Percentiles rank a stretch among this genome's conserved stretches.
phyloP scores from a whole-genome alignment of 148 eudicot species.

The Talinum fruticosum region DNA sequence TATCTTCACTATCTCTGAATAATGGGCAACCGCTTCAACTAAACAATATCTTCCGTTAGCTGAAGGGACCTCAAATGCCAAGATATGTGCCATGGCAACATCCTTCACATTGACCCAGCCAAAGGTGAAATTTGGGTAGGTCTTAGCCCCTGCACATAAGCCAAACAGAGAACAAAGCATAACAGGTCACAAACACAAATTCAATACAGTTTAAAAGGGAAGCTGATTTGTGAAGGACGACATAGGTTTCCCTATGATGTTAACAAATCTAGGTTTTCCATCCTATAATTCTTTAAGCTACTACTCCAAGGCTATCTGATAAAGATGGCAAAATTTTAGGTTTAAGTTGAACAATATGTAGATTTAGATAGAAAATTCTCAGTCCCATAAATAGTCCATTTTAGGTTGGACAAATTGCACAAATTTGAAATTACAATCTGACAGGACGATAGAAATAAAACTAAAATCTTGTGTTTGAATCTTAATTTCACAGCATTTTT shows the following conservation, averaged over 20 bases:
- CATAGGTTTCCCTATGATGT: not conserved
- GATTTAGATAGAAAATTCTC: too few relatives aligned
- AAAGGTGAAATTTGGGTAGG: constrained; percentile 30
- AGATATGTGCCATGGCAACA: constrained; percentile 46
- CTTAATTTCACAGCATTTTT: not conserved
- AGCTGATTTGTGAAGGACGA: not conserved
- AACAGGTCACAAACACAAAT: not conserved
- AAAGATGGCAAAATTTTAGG: too few relatives aligned
- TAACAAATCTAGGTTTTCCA: not conserved
- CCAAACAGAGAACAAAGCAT: not conserved
- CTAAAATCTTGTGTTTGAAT: not conserved
- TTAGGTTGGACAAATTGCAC: too few relatives aligned
- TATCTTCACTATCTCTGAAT: constrained; percentile 34
- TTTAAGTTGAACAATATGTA: too few relatives aligned
- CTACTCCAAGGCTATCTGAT: not conserved
- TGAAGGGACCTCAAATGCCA: constrained; percentile 41
- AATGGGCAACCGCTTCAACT: constrained; percentile 43
- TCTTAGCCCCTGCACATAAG: constrained; percentile 22
- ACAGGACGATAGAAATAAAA: too few relatives aligned
- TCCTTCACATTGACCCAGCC: constrained; percentile 50
- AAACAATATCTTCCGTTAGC: constrained; percentile 42
- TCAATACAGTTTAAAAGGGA: not conserved
- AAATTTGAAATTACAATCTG: too few relatives aligned
- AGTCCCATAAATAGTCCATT: too few relatives aligned
- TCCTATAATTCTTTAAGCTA: not conserved